Conservation (phyloP, 345 rosid genomes). For the Pistacia integerrima region DNA sequence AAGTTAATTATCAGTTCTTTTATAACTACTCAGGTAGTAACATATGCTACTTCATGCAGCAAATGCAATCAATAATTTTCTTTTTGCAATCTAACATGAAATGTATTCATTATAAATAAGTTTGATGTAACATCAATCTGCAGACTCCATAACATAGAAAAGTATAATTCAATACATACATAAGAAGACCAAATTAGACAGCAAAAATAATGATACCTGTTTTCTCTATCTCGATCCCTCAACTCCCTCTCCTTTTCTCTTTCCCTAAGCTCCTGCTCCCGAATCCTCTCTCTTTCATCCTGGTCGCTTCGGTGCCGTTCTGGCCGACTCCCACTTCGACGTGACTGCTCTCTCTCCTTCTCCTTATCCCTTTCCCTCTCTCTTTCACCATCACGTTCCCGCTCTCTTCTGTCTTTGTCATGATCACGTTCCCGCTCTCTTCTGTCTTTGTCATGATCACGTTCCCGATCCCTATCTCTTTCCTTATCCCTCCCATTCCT, state of each 20-base stretch:
- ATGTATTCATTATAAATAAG: not conserved
- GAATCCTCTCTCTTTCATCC: conserved; percentile 54
- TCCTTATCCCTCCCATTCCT: conserved; percentile 53
- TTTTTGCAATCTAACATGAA: not conserved
- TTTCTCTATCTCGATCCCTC: conserved; percentile 70
- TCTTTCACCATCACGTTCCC: conserved; percentile 37
- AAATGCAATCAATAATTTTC: conserved; percentile 6
- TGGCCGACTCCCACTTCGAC: conserved; percentile 58
- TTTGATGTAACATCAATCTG: not conserved
- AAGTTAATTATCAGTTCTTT: not conserved
- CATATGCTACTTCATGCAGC: not conserved
- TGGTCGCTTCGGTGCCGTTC: conserved; percentile 52
- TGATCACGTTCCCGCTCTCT: conserved; percentile 32
- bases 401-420: conserved; percentile 29
- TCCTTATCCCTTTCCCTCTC: conserved; percentile 45
- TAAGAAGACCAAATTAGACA: conserved; percentile 1
- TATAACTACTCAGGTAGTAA: not conserved
- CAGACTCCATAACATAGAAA: not conserved
- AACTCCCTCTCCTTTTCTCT: conserved; percentile 59
- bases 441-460: conserved; percentile 38
- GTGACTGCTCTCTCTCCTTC: conserved; percentile 47
- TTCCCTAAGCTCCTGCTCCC: conserved; percentile 59
- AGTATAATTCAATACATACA: not conserved
- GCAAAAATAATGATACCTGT: conserved; percentile 52
- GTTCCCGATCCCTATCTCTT: conserved; percentile 41